phyloP scores from a whole-genome alignment of 257 asterid genomes.

The Gynochthodes officinalis region DNA sequence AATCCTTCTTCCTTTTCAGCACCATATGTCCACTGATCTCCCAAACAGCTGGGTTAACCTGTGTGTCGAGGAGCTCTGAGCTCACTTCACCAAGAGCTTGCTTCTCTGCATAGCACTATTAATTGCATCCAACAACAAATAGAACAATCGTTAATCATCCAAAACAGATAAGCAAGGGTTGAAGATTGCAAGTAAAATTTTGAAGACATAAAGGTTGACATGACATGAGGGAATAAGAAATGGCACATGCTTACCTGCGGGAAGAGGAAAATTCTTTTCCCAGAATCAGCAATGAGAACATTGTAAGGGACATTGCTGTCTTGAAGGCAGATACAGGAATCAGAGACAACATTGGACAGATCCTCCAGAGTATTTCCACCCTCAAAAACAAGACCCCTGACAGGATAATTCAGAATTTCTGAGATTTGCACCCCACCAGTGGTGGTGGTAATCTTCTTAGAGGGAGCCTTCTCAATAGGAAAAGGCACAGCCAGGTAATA shows the following conservation, averaged over 20 bases:
- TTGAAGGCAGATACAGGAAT: conserved; percentile 79
- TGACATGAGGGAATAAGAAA: background rate
- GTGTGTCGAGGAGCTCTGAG: conserved; percentile 87
- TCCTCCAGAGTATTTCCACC: conserved; percentile 68
- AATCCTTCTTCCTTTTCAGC: conserved; percentile 83
- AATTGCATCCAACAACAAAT: conserved; percentile 17
- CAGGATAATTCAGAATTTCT: conserved; percentile 71
- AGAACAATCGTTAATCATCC: conserved; percentile 3
- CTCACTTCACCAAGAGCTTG: conserved; percentile 96
- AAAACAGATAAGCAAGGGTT: background rate
- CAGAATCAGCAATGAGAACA: conserved; percentile 78
- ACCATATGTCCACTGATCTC: conserved; percentile 99
- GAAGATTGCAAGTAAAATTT: background rate
- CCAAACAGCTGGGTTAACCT: conserved; percentile 98
- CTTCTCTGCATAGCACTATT: conserved; percentile 96
- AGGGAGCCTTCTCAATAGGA: conserved; percentile 35
- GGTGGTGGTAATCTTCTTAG: conserved; percentile 48
- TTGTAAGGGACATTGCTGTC: conserved; percentile 83
- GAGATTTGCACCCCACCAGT: conserved; percentile 58
- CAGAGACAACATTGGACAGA: conserved; percentile 65
- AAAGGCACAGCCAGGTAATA: conserved; percentile 37
- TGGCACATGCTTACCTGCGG: conserved; percentile 60
- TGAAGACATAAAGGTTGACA: background rate
- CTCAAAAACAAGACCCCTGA: conserved; percentile 73
- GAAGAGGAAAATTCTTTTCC: conserved; percentile 76